phyloP scores from a whole-genome alignment of 306 rosid species.

The Sesbania bispinosa region DNA sequence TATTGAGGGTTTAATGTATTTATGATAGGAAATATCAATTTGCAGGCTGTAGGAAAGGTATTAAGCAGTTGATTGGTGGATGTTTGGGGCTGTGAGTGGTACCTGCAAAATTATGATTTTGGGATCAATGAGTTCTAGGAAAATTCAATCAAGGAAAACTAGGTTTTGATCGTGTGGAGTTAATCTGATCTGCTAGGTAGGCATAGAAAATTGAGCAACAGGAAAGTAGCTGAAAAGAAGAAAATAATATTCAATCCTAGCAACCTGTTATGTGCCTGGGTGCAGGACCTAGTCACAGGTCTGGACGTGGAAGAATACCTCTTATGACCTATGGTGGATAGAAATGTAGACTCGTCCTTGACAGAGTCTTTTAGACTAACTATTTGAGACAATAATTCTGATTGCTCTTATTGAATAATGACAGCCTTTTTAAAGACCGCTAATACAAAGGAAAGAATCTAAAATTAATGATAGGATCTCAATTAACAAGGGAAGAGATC shows the following conservation, averaged over 20 bases:
- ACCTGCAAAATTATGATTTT: background rate
- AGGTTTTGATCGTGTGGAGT: background rate
- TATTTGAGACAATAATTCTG: too few species aligned
- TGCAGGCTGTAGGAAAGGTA: background rate
- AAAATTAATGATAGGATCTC: too few species aligned
- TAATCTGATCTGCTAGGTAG: constrained; percentile 7
- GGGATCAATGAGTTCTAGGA: background rate
- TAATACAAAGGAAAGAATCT: too few species aligned
- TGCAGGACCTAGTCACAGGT: too few species aligned
- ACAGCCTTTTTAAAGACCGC: too few species aligned
- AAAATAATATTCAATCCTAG: background rate
- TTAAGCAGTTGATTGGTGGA: background rate
- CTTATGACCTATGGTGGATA: too few species aligned
- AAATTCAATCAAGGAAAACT: background rate
- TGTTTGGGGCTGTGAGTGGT: background rate
- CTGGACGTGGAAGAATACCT: too few species aligned
- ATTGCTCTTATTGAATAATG: too few species aligned
- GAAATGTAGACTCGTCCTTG: too few species aligned
- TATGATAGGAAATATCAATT: background rate
- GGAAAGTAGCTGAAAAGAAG: background rate
- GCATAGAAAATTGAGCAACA: background rate
- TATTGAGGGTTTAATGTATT: background rate
- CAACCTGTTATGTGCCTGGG: too few species aligned
- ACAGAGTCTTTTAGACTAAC: too few species aligned
- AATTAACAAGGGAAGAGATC: too few species aligned